Percentiles rank a stretch among this genome's conserved stretches.
Conservation (phyloP, 2,329 filamentous ascomycete species). For the Chrysoporthe cubensis region DNA sequence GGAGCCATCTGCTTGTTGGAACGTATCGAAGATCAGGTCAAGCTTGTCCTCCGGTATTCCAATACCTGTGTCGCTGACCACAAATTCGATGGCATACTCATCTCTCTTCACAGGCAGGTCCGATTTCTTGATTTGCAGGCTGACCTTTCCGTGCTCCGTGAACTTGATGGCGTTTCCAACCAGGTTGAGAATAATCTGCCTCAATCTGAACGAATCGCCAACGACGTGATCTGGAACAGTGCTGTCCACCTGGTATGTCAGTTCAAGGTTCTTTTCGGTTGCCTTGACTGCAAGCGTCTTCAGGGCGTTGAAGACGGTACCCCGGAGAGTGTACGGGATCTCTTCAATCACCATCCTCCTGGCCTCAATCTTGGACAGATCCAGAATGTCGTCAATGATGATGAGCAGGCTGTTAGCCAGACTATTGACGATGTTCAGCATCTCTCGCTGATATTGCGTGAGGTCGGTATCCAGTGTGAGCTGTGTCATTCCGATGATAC, state of each 20-base stretch:
- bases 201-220: conserved; percentile 92
- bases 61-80: conserved; percentile 94
- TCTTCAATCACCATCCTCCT: conserved; percentile 98
- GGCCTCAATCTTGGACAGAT: conserved; percentile 84
- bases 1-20: conserved; percentile 96
- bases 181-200: conserved; percentile 95
- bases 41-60: conserved; percentile 95
- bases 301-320: conserved; percentile 94
- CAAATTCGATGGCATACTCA: conserved; percentile 94
- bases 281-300: conserved; percentile 97
- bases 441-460: conserved; percentile 93
- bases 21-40: conserved; percentile 97
- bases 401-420: conserved; percentile 94
- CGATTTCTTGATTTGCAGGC: conserved; percentile 81
- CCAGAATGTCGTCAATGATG: conserved; percentile 86
- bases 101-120: conserved; percentile 66
- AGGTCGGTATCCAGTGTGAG: conserved; percentile 93
- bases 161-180: conserved; percentile 99
- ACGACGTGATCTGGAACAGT: conserved; percentile 94
- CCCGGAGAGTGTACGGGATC: conserved; percentile 91
- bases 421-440: conserved; percentile 98
- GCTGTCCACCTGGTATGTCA: conserved; percentile 92
- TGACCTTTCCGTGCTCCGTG: conserved; percentile 94
- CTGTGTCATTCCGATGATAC: conserved; percentile 98
- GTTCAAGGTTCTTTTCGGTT: conserved; percentile 90